Conservation (phyloP, 768 basidiomycete species). For the Panaeolus papilionaceus region DNA sequence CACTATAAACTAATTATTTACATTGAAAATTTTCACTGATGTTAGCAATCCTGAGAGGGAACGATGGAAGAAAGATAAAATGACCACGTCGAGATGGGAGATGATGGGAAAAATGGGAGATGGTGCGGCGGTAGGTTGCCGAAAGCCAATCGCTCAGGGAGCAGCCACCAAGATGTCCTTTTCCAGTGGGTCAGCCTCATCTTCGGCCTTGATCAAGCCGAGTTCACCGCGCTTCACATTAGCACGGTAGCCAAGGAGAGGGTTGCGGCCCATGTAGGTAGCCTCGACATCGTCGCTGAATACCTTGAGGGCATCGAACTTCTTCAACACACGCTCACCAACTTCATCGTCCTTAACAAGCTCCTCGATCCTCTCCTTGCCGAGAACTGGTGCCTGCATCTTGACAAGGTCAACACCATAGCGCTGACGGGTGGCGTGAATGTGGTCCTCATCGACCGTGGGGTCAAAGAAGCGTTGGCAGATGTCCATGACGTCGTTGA, state of each 20-base stretch:
- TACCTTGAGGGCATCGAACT: conserved; percentile 54
- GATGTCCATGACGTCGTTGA: conserved; percentile 30
- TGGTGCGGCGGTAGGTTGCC: conserved; percentile 10
- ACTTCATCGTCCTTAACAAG: conserved; percentile 30
- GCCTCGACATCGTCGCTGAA: conserved; percentile 32
- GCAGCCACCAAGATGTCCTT: conserved; percentile 25
- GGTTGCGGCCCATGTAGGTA: conserved; percentile 28
- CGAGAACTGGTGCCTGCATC: conserved; percentile 27
- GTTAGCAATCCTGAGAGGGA: neutral
- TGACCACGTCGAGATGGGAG: neutral
- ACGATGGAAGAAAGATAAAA: conserved; percentile 1
- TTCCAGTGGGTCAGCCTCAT: conserved; percentile 17
- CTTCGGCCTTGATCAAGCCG: conserved; percentile 27
- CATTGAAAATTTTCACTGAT: neutral
- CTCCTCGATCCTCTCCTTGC: conserved; percentile 28
- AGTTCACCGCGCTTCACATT: conserved; percentile 29
- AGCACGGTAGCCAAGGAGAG: conserved; percentile 28
- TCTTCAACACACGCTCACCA: conserved; percentile 44
- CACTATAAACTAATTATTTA: neutral
- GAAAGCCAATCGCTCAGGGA: conserved; percentile 15
- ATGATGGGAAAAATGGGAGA: conserved; percentile 11
- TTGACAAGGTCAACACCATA: conserved; percentile 29
- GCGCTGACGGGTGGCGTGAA: conserved; percentile 23
- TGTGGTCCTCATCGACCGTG: conserved; percentile 26
- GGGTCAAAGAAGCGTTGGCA: conserved; percentile 32